Percentiles rank a stretch among this genome's conserved stretches.
phyloP scores from a whole-genome alignment of 2,329 filamentous ascomycete genomes.

The Colletotrichum lini region DNA sequence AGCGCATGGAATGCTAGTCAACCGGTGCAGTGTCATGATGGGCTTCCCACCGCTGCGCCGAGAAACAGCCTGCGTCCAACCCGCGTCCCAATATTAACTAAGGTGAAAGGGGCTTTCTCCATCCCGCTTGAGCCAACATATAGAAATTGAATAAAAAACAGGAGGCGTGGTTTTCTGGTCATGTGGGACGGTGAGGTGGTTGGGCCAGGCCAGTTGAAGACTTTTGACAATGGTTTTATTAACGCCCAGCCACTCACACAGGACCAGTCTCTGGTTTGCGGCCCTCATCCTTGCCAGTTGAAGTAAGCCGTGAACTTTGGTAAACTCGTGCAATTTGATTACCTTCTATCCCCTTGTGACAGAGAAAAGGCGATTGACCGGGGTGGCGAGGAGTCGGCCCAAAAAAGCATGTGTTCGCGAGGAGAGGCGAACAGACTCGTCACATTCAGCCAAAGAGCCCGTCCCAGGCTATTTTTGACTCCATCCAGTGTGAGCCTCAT shows the following conservation, averaged over 20 bases:
- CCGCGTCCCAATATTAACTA: not conserved
- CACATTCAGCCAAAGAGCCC: not conserved
- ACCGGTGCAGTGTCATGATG: not conserved
- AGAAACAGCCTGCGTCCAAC: not conserved
- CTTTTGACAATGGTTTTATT: too few species aligned
- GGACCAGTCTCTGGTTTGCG: not conserved
- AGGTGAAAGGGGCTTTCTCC: not conserved
- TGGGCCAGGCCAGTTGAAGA: not conserved
- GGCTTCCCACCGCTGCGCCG: too few species aligned
- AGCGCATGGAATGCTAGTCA: conserved; percentile 26
- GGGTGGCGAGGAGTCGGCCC: not conserved
- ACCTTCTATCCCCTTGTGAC: too few species aligned
- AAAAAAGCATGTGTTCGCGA: not conserved
- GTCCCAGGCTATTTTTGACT: conserved; percentile 18
- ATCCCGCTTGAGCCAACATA: not conserved
- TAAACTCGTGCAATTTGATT: too few species aligned
- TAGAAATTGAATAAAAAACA: not conserved
- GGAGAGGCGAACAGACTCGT: not conserved
- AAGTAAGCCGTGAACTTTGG: not conserved
- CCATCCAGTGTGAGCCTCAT: conserved; percentile 33
- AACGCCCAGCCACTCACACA: not conserved
- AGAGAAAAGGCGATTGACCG: not conserved
- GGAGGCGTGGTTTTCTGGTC: not conserved
- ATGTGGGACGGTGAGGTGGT: not conserved
- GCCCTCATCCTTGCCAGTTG: not conserved